Evolutionary conservation across 2,329 filamentous ascomycete genomes (phyloP).

Genomic region (Blastomyces parvus): DNA sequence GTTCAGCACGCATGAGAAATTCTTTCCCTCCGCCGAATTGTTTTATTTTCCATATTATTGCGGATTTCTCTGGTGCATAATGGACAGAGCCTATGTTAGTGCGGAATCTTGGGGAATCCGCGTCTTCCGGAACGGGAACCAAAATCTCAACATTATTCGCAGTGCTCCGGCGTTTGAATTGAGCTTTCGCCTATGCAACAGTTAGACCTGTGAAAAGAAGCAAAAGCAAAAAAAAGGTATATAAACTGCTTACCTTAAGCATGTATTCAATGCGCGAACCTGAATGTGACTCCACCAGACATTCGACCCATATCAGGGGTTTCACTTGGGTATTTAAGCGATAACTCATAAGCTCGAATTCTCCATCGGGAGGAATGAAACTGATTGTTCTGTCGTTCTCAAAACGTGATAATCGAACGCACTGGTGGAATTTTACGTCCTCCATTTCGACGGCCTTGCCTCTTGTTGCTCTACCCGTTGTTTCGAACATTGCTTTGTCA

Average conservation of each 20-base stretch:
- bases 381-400: constrained; percentile 98
- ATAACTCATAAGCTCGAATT: constrained; percentile 99
- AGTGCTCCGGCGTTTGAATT: constrained; percentile 95
- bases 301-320: constrained; percentile 97
- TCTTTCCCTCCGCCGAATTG: constrained; percentile 98
- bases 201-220: background rate
- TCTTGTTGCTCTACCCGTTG: constrained; percentile 82
- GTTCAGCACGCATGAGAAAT: constrained; percentile 94
- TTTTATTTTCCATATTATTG: constrained; percentile 99
- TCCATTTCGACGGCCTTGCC: constrained; percentile 99
- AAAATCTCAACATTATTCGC: constrained; percentile 98
- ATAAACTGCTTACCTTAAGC: constrained; percentile 58
- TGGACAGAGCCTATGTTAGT: constrained; percentile 97
- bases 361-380: constrained; percentile 95
- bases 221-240: background rate
- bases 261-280: constrained; percentile 97
- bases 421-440: constrained; percentile 99
- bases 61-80: constrained; percentile 93
- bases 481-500: constrained; percentile 99
- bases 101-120: constrained; percentile 88
- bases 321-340: constrained; percentile 98
- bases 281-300: constrained; percentile 90
- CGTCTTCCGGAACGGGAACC: constrained; percentile 93
- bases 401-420: constrained; percentile 87
- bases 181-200: constrained; percentile 60